Conservation (phyloP, 2,329 filamentous ascomycete genomes). For the Geoglossum cookeanum region DNA sequence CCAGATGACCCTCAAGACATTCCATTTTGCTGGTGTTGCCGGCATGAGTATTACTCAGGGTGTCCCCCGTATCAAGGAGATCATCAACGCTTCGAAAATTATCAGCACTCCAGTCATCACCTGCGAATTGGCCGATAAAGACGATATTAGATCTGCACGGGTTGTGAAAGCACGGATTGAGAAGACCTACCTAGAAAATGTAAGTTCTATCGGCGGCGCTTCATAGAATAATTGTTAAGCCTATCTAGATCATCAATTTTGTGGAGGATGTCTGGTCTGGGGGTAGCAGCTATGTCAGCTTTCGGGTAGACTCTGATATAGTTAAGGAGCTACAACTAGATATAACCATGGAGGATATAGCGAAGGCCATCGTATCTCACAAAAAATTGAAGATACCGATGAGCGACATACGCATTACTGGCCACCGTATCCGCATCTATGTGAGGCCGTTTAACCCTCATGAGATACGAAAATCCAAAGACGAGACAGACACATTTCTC, state of each 20-base stretch:
- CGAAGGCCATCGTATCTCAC: slow-evolving; percentile 54
- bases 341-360: slow-evolving; percentile 54
- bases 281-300: slow-evolving; percentile 53
- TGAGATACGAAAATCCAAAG: slow-evolving; percentile 23
- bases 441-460: slow-evolving; percentile 37
- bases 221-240: neutral
- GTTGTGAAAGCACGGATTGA: slow-evolving; percentile 88
- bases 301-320: slow-evolving; percentile 63
- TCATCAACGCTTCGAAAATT: slow-evolving; percentile 89
- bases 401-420: slow-evolving; percentile 42
- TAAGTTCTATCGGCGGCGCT: slow-evolving; percentile 15
- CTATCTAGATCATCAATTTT: slow-evolving; percentile 39
- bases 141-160: slow-evolving; percentile 59
- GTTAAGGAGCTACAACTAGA: slow-evolving; percentile 69
- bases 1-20: slow-evolving; percentile 98
- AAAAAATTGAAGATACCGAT: slow-evolving; percentile 64
- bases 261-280: slow-evolving; percentile 81
- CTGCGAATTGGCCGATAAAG: slow-evolving; percentile 62
- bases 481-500: slow-evolving; percentile 46
- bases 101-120: slow-evolving; percentile 92
- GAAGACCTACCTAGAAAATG: slow-evolving; percentile 76
- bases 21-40: slow-evolving; percentile 98
- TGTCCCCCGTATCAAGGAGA: slow-evolving; percentile 99
- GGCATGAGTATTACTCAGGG: slow-evolving; percentile 99
- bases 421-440: slow-evolving; percentile 50